Conservation (phyloP, 768 basidiomycete genomes). For the Punctularia strigosozonata region DNA sequence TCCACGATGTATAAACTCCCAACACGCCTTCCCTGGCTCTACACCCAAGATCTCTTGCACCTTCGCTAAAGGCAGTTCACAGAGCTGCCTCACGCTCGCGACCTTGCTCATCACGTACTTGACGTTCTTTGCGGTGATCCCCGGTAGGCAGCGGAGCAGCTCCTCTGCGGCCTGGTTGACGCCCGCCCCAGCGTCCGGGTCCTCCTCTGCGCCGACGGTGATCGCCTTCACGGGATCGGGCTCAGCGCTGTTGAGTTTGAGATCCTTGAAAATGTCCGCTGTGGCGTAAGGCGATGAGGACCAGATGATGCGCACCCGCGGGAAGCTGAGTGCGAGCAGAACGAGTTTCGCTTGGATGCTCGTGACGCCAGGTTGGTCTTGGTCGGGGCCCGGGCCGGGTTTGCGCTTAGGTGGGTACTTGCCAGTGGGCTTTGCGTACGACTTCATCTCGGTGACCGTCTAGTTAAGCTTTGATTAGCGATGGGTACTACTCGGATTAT, state of each 20-base stretch:
- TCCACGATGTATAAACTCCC: conserved; percentile 72
- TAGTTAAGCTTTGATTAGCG: conserved; percentile 13
- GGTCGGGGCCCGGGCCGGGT: conserved; percentile 10
- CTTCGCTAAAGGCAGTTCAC: conserved; percentile 43
- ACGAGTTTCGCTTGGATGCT: conserved; percentile 88
- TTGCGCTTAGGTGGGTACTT: conserved; percentile 50
- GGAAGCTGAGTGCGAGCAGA: conserved; percentile 81
- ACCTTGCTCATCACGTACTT: conserved; percentile 78
- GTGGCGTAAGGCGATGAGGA: conserved; percentile 92
- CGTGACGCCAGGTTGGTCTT: conserved; percentile 22
- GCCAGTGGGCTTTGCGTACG: conserved; percentile 46
- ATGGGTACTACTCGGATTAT: not conserved
- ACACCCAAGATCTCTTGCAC: conserved; percentile 70
- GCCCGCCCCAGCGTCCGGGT: conserved; percentile 51
- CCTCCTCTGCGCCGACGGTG: conserved; percentile 70
- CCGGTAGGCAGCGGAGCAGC: conserved; percentile 70
- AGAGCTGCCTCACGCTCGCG: conserved; percentile 65
- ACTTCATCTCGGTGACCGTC: conserved; percentile 56
- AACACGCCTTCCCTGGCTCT: conserved; percentile 72
- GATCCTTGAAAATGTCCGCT: conserved; percentile 83
- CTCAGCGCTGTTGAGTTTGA: conserved; percentile 70
- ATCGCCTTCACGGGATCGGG: conserved; percentile 73
- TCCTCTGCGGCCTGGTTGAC: conserved; percentile 74
- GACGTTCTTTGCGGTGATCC: conserved; percentile 74
- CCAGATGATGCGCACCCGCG: conserved; percentile 91